A percentile compares a stretch with the other conserved stretches of the same genome.
Conservation (phyloP, 352 stramenopile species). For the Peronospora tabacina region DNA sequence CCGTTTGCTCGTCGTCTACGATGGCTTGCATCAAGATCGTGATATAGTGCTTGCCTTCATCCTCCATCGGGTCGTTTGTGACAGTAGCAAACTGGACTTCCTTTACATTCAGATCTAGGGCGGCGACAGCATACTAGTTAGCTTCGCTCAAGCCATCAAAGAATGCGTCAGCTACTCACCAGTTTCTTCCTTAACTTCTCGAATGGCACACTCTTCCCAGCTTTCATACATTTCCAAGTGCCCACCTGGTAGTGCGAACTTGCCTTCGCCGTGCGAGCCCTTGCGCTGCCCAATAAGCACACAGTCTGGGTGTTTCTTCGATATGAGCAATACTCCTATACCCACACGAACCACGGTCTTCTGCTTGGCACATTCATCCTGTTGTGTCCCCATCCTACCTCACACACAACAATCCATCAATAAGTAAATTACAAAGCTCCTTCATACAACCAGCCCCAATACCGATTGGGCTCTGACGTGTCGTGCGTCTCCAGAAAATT, state of each 20-base stretch:
- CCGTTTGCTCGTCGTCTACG: slow-evolving; percentile 40
- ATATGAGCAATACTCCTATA: slow-evolving; percentile 70
- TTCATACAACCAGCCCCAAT: not conserved
- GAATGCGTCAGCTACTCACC: slow-evolving; percentile 26
- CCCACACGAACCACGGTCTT: slow-evolving; percentile 64
- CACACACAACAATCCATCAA: slow-evolving; percentile 8
- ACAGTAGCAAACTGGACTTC: slow-evolving; percentile 52
- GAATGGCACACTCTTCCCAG: slow-evolving; percentile 69
- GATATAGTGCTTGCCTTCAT: slow-evolving; percentile 81
- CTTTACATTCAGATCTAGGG: slow-evolving; percentile 52
- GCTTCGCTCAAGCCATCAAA: not conserved
- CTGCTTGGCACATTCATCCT: slow-evolving; percentile 52
- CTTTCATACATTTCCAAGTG: slow-evolving; percentile 82
- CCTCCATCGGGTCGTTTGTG: slow-evolving; percentile 78
- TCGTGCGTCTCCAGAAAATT: slow-evolving; percentile 79
- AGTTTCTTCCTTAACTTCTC: slow-evolving; percentile 80
- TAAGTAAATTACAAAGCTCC: not conserved
- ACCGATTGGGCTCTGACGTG: slow-evolving; percentile 54
- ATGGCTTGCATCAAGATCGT: slow-evolving; percentile 76
- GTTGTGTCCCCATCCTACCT: slow-evolving; percentile 40
- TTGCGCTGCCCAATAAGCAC: slow-evolving; percentile 70
- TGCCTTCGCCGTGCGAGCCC: slow-evolving; percentile 67
- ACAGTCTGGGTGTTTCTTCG: slow-evolving; percentile 47
- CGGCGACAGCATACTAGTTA: slow-evolving; percentile 2
- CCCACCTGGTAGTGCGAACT: slow-evolving; percentile 64